Evolutionary conservation across 139 green algal species (phyloP).

Genomic region (Chlamydomonas schloesseri): DNA sequence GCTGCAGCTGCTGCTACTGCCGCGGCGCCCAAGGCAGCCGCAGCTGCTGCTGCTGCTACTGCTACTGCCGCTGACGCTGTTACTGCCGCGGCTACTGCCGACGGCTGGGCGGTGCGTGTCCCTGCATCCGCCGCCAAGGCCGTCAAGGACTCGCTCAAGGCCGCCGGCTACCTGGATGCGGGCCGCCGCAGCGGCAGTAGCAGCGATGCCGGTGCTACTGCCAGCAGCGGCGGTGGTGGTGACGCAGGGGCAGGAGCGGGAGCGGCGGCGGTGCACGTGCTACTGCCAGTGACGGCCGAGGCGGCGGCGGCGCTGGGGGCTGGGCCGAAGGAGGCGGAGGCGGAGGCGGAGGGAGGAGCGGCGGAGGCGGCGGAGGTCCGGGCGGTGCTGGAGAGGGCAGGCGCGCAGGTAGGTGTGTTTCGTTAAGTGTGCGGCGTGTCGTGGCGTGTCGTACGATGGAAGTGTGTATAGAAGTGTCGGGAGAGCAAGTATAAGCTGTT

Average conservation of each 20-base stretch:
- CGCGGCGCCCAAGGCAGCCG: no score
- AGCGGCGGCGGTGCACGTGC: not conserved
- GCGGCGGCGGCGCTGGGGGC: not conserved
- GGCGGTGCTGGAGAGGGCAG: not conserved
- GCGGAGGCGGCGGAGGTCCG: not conserved
- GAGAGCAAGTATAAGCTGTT: no score
- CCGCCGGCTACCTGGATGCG: slow-evolving; percentile 55
- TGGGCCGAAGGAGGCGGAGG: not conserved
- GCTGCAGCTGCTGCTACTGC: no score
- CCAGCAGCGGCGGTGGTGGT: no score
- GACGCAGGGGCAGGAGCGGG: not conserved
- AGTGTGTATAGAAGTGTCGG: no score
- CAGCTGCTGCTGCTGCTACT: no score
- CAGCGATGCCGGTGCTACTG: not conserved
- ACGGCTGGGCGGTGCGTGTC: slow-evolving; percentile 46
- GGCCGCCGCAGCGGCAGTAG: not conserved
- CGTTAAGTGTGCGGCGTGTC: no score
- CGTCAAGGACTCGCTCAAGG: slow-evolving; percentile 71
- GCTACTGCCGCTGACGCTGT: no score
- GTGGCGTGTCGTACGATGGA: no score
- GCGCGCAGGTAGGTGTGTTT: slow-evolving; percentile 4
- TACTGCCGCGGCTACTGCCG: no score
- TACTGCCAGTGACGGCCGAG: slow-evolving; percentile 4
- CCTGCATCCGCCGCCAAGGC: slow-evolving; percentile 55
- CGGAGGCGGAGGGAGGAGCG: not conserved